Base-by-base conservation (phyloP, 768 basidiomycete genomes). In the Termitomyces sp. region DNA sequence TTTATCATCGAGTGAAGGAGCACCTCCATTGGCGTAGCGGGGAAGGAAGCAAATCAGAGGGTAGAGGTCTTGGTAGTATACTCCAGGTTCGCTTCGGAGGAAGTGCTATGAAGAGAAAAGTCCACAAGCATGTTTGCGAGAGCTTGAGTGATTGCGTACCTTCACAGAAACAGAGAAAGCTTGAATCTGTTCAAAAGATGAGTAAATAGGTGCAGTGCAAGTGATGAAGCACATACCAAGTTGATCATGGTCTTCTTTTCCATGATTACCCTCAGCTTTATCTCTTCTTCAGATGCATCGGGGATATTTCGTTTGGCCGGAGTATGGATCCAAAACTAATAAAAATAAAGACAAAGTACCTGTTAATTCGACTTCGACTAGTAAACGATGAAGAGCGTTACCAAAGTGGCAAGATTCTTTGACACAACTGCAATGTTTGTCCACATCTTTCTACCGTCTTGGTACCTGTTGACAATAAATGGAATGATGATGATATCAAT, bases 241-340 rank as follows among this genome's bases (percentile, higher is more conserved):
- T 88, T 88, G 57, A 90, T 76, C 79, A 88, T 87, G 1, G 81
- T 81, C 72, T 86, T 85, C 70, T 90, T 91, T 74, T 90, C 88
- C 52, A 89, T 80, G 10, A 84, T 69, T 16, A 74, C 77, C 63
- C 83, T 69, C n/a, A 82, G 66, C 1, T 62, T 61, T 1, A 73
- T 71, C 54, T 70, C 68, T 47, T 63, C 66, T 49, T 65, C 66
- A 36, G 66, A 66, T 29, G 57, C 64, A 15, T 59, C 65, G 60
- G 70, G 72, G 56, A 72, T 71, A 12, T 68, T 61, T 16, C 81
- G 73, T 10, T 81, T 75, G 31, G 68, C 67, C 1, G 82, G 74
- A 7, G 82, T 76, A 62, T 86, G 83, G 34, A 84, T 72, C 82
- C 81, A 87, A 39, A 82, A 77, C 81, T 81, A 65, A 18, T 48